Base-by-base conservation (phyloP, 257 asterid genomes). In the Scutellaria baicalensis region DNA sequence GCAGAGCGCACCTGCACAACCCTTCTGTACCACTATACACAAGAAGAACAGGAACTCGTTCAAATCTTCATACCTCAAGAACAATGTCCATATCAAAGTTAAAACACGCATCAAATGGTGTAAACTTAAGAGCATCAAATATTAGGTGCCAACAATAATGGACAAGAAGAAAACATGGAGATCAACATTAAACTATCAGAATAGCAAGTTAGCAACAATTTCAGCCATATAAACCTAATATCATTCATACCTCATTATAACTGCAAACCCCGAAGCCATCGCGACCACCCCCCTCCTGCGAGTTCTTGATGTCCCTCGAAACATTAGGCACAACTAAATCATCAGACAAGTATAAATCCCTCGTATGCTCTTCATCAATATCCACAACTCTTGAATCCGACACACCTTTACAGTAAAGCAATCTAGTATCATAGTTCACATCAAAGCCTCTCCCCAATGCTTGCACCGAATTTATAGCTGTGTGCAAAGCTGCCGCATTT, bases 381-480 rank as follows among this genome's bases (percentile, higher is more conserved):
- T 84, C 89, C 69, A 89, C 87, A 43, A 89, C 80, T 75, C 84
- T 89, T 21, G 95, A 87, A 58, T 90, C 97, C 9, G 83, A 69
- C 60, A 83, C 84, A 48, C 97, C 96, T 76, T 91, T 91, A 81
- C 96, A 89, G 55, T 89, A 89, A 43, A 91, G 84, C 82, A 91
- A 87, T 79, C 96, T 87, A 11, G 97, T 91, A 69, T 91, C 97
- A 60, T 79, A 87, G 78, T 87, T 91, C 33, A 89, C 96, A 78
- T 91, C 97, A 74, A 91, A 91, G 0, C 97, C 97, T 87, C 89
- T 85, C 3, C 97, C 97, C 64, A 91, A 68, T 44, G 97, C 95
- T 81, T 89, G 89, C 71, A 91, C 96, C 10, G 88, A 78, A 76
- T 81, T 85, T 58, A 77, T 67, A 61, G 87, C 89, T 51, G 96